phyloP scores from a whole-genome alignment of 331 rosid genomes.

The Telfairia occidentalis region DNA sequence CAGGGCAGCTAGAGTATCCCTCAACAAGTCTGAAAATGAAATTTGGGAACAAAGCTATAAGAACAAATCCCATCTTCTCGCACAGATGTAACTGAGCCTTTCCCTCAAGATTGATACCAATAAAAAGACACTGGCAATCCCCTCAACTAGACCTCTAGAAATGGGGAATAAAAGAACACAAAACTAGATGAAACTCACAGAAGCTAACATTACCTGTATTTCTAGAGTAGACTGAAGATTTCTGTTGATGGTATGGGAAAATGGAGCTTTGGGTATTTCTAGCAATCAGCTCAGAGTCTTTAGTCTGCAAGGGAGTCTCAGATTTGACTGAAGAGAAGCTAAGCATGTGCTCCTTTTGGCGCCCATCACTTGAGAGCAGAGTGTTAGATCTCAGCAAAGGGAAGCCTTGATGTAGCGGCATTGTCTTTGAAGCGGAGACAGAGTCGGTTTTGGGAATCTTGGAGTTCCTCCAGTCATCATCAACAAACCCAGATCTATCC shows the following conservation, averaged over 20 bases:
- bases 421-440: slow-evolving; percentile 16
- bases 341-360: slow-evolving; percentile 34
- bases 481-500: slow-evolving; percentile 21
- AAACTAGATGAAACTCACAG: neutral
- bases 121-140: slow-evolving; percentile 11
- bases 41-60: neutral
- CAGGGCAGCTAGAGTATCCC: neutral
- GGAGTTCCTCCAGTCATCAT: slow-evolving; percentile 25
- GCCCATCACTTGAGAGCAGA: slow-evolving; percentile 9
- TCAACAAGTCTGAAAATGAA: neutral
- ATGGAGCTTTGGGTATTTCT: slow-evolving; percentile 12
- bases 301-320: slow-evolving; percentile 13
- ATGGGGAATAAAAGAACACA: neutral
- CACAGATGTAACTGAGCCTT: neutral
- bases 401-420: slow-evolving; percentile 24
- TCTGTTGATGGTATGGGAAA: slow-evolving; percentile 21
- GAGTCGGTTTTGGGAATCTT: slow-evolving; percentile 23
- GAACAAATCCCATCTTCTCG: neutral
- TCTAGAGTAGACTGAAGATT: slow-evolving; percentile 12
- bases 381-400: slow-evolving; percentile 31
- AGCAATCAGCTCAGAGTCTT: slow-evolving; percentile 13
- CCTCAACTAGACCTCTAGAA: neutral
- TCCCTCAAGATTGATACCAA: neutral
- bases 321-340: slow-evolving; percentile 34
- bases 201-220: slow-evolving; percentile 15